Conservation (phyloP, 2,329 filamentous ascomycete genomes). For the Neocucurbitaria cava region DNA sequence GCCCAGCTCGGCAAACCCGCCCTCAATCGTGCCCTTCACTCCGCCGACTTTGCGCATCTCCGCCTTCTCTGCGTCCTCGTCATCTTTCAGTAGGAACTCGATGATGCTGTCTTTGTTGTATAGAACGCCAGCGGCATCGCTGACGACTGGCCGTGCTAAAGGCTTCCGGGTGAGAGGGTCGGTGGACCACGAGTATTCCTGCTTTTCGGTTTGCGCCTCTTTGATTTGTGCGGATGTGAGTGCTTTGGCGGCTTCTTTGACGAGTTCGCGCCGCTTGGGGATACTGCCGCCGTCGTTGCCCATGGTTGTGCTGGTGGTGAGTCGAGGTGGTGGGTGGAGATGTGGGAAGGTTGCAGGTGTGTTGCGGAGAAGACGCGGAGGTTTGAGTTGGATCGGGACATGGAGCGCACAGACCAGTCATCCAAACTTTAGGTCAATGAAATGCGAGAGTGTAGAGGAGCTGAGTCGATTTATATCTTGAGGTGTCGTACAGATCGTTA, state of each 20-base stretch:
- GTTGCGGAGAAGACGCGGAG: constrained; percentile 30
- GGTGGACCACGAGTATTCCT: constrained; percentile 84
- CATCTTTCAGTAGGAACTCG: constrained; percentile 67
- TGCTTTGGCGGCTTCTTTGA: constrained; percentile 86
- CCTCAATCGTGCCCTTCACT: constrained; percentile 63
- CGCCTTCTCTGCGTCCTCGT: constrained; percentile 64
- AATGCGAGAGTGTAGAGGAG: not conserved
- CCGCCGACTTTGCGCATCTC: constrained; percentile 55
- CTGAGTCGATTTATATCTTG: not conserved
- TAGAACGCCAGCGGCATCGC: constrained; percentile 80
- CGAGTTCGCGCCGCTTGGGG: constrained; percentile 91
- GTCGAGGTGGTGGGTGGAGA: constrained; percentile 2
- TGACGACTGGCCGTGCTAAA: constrained; percentile 78
- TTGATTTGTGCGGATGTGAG: constrained; percentile 87
- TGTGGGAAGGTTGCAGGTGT: not conserved
- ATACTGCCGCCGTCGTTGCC: constrained; percentile 98
- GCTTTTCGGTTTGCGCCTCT: constrained; percentile 82
- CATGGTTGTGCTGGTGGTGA: constrained; percentile 62
- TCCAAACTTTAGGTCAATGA: not conserved
- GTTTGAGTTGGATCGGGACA: constrained; percentile 22
- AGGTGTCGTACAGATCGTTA: not conserved
- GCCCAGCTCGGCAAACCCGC: constrained; percentile 55
- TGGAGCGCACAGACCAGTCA: constrained; percentile 11
- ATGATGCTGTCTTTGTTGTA: constrained; percentile 96
- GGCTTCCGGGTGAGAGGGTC: constrained; percentile 85